Percentiles rank a stretch among this genome's conserved stretches.
These are phyloP conservation scores for Dactylorhiza incarnata DNA, from an alignment of 106 monocot genomes.

Conservation along the genomic window DNA sequence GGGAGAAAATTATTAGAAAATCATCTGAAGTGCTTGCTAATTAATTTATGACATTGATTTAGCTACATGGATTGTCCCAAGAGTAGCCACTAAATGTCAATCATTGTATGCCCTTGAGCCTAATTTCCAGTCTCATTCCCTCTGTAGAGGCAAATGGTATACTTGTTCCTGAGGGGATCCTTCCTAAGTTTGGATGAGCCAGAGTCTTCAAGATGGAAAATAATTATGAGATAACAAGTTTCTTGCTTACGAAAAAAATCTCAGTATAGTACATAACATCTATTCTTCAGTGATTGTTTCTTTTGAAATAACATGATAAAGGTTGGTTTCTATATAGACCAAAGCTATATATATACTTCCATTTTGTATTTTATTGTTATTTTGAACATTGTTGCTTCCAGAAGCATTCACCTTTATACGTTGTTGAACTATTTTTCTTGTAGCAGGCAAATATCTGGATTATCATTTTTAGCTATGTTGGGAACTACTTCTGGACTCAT, in stretches of 20 bases:
- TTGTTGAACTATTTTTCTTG: conserved; percentile 1
- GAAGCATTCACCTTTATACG: too few relatives aligned
- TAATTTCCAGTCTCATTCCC: neutral
- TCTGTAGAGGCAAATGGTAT: neutral
- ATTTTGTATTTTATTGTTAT: neutral
- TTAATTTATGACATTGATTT: neutral
- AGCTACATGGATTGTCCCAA: neutral
- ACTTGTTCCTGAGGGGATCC: neutral
- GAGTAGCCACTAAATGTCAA: neutral
- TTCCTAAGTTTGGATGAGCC: neutral
- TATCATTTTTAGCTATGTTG: conserved; percentile 91
- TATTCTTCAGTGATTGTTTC: neutral
- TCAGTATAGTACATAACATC: neutral
- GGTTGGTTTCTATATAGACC: neutral
- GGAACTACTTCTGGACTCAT: conserved; percentile 99
- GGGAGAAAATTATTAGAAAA: neutral
- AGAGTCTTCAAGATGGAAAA: neutral
- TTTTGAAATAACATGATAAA: neutral
- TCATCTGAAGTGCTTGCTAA: neutral
- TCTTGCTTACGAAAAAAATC: neutral
- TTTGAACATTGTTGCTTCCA: neutral
- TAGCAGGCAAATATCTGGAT: conserved; percentile 98
- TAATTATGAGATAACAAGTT: neutral
- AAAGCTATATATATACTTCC: neutral
- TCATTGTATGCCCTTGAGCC: neutral